Percentiles rank a stretch among this genome's conserved stretches.
These are phyloP conservation scores for Neonectria neomacrospora DNA, from an alignment of 2,329 filamentous ascomycete genomes.

Conservation along the genomic window DNA sequence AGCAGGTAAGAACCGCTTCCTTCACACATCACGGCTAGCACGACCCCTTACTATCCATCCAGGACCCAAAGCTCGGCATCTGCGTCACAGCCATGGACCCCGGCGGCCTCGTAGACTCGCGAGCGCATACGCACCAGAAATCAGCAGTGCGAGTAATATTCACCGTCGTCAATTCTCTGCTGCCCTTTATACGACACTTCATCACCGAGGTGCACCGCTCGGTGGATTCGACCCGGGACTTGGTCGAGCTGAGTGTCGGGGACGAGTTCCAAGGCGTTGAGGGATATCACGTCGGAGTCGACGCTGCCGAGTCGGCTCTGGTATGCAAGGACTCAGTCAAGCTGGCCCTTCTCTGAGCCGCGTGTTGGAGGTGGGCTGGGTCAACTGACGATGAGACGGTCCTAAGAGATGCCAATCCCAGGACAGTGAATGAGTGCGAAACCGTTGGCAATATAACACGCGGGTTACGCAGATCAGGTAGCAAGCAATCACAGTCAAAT, in stretches of 20 bases:
- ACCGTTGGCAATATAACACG: not conserved
- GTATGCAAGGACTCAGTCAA: conserved; percentile 11
- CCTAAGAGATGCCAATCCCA: conserved; percentile 8
- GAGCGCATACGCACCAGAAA: conserved; percentile 31
- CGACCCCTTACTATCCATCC: not conserved
- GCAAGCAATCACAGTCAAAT: not conserved
- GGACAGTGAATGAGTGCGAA: not conserved
- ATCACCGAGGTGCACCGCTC: conserved; percentile 27
- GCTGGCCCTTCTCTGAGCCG: conserved; percentile 25
- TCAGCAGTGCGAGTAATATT: conserved; percentile 6
- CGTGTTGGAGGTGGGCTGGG: conserved; percentile 34
- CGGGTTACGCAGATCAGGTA: not conserved
- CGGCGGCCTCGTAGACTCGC: conserved; percentile 37
- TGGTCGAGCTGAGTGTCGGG: conserved; percentile 29
- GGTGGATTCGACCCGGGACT: conserved; percentile 28
- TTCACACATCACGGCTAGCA: conserved; percentile 4
- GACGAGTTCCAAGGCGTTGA: conserved; percentile 1
- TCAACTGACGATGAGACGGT: conserved; percentile 29
- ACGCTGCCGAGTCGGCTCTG: not conserved
- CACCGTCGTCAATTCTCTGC: not conserved
- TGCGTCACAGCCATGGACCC: conserved; percentile 40
- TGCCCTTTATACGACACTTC: conserved; percentile 26
- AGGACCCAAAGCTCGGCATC: conserved; percentile 34
- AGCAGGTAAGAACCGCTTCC: conserved; percentile 30
- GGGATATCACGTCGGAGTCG: conserved; percentile 30